Evolutionary conservation across 2,329 filamentous ascomycete genomes (phyloP), one percentile per base, ranked within the genome.

Genomic region (Hypoxylon sp.): DNA sequence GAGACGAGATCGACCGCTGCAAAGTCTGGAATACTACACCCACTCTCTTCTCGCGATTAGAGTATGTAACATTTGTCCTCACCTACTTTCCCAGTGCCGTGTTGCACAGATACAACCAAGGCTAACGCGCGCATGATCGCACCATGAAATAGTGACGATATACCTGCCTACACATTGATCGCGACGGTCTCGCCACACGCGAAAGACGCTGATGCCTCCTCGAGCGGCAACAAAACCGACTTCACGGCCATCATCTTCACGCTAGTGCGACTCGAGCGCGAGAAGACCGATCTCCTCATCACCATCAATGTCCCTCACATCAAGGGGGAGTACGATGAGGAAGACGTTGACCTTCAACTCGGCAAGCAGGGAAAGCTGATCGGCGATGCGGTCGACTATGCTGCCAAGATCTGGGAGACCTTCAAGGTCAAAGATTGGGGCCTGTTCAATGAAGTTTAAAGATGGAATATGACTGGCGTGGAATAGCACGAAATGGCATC

Each of bases 231-330:
- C 26, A 60, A 72, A 15, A 80, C 74, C 34, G 80, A 86, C 66
- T 89, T 89, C 70, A 90, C 89, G 5, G 89, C 83, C 30, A 86
- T 94, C 52, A 83, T 92, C 60, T 78, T 96, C 59, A 83, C 90
- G 11, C 77, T 97, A 29, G 74, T 97, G 48, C 81, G 93, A 11
- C 78, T 97, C 35, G 87, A 87, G 71, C 80, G 82, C 63, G 80
- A 91, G 67, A 78, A 77, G 49, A 93, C 92, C 1, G 93, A 97
- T 71, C 75, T 97, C 27, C 75, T 96, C 35, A 84, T 96, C 56
- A 89, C 89, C 29, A 83, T 96, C 67, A 97, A 96, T 71, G 89
- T 96, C 36, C 93, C 92, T 19, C 88, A 94, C 67, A 87, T 91
- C 61, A 79, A 83, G 62, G 86, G 87, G 56, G 83, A 89, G 69